Evolutionary conservation across 371 early-diverging fungal species (phyloP), one percentile per base, ranked within the genome.

Genomic region (Funneliformis caledonium): DNA sequence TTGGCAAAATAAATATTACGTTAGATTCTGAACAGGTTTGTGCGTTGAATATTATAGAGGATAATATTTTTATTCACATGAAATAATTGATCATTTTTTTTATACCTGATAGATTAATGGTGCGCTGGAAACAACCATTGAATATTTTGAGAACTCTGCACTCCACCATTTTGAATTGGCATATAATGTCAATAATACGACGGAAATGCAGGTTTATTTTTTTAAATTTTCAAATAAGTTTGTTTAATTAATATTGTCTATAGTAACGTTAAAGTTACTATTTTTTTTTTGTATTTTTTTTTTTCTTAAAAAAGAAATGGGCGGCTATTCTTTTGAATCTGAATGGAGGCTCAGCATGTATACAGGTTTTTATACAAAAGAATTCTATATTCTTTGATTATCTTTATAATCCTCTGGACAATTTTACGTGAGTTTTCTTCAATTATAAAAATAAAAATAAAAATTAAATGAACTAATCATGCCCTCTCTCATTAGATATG

Each of bases 341-440:
- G 59, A 94, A 95, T 85, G 96, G 94, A 59, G 96, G 96, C 12
- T 85, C 84, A 60, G 88, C 92, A 8, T 93, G 93, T 83, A 92
- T 94, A 62, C 93, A 94, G 80, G 89, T 94, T 1, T 96, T 93
- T 84, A 90, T 95, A 64, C 94, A 95, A 59, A 96, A 95, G 82
- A 93, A 94, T 80, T 93, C 92, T 45, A 91, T 96, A 45, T 96
- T 96, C 80, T 96, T 92, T 83, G 96, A 95, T 83, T 93, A 94
- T 73, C 88, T 89, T 9, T 89, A 88, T 60, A 87, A 88, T 43
- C 72, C 74, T 22, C 19, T 72, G 61, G 47, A 62, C 37, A 67
- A 26, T 31, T 81, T 62, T 37, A 16, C 68, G 62, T 37, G n/a
- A 12, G 68, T 37, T 65, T 9, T 65, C 12, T 26, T 26, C 26